Base-by-base conservation (phyloP, 2,329 filamentous ascomycete genomes). In the Aureobasidium sp. region DNA sequence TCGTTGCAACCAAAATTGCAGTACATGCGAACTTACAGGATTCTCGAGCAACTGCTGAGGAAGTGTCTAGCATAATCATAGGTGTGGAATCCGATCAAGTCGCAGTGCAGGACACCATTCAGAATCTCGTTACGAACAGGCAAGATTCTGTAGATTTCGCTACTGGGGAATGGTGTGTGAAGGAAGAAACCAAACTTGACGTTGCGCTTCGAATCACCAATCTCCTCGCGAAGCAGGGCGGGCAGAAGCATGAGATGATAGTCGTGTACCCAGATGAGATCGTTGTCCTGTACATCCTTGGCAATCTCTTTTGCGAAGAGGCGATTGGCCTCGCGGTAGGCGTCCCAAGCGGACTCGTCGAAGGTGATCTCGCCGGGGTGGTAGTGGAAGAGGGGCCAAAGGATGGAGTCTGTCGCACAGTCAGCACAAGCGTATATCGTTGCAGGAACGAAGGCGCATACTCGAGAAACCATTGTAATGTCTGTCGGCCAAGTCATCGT, bases 41-140 rank as follows among this genome's bases (percentile, higher is more conserved):
- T 93, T 59, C 91, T 85, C n/a, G 90, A 91, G 73, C 93, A 97
- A 66, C 88, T 91, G 73, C 90, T 95, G 60, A 98, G 74, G 74
- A 97, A 98, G 71, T 98, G 93, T 49, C 93, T 81, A n/a, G 90
- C 91, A 66, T 98, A 98, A 72, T 97, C 91, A 73, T 96, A 97
- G 24, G 93, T 98, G 71, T 98, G 93, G 76, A 98, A 97, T 27
- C 93, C 93, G 65, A 97, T 89, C 56, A 98, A 75, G 67, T 97
- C 93, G 74, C 91, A 95, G 67, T 95, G 86, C 29, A 98, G 78
- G 34, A 97, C 83, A 53, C 93, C 90, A 44, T 86, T 79, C 39
- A 98, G 79, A 47, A 97, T 83, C 63, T 89, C 85, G 67, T 95
- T 90, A 58, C 93, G 83, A 25, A 97, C 91, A 1, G 93, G 93